These are phyloP conservation scores for Funneliformis caledonium DNA, from an alignment of 371 early-diverging fungal species.

Conservation along the genomic window DNA sequence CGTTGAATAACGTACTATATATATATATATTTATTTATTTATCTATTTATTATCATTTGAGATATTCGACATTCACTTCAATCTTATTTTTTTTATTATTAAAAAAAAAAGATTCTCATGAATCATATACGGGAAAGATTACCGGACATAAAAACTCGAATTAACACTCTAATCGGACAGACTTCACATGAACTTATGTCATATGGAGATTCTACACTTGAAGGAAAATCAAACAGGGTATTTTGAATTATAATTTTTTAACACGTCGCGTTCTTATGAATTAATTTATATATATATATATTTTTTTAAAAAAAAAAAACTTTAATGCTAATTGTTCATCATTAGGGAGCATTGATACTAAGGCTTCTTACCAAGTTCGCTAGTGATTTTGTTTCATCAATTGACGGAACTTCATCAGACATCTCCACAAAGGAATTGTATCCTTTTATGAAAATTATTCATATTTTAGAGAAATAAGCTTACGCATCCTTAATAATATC, in stretches of 20 bases:
- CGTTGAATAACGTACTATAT: slow-evolving; percentile 66
- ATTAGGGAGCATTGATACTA: slow-evolving; percentile 70
- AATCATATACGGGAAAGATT: slow-evolving; percentile 82
- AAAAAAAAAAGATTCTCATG: slow-evolving; percentile 62
- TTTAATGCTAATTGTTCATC: neutral
- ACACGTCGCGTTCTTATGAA: neutral
- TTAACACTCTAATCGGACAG: slow-evolving; percentile 78
- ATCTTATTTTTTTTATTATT: neutral
- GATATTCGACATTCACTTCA: neutral
- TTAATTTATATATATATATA: neutral
- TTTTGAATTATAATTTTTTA: neutral
- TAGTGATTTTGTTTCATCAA: slow-evolving; percentile 76
- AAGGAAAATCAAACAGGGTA: slow-evolving; percentile 64
- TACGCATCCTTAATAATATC: neutral
- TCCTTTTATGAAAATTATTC: neutral
- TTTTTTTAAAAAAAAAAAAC: neutral
- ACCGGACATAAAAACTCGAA: slow-evolving; percentile 81
- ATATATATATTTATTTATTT: neutral
- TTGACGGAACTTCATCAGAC: slow-evolving; percentile 83
- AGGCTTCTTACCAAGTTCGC: slow-evolving; percentile 83
- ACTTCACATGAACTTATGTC: slow-evolving; percentile 79
- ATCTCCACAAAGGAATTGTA: slow-evolving; percentile 91
- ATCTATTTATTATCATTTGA: neutral
- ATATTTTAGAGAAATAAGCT: neutral
- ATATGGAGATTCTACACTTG: slow-evolving; percentile 70